These are phyloP conservation scores for Mycena crocata DNA, from an alignment of 768 basidiomycete species.

Conservation along the genomic window DNA sequence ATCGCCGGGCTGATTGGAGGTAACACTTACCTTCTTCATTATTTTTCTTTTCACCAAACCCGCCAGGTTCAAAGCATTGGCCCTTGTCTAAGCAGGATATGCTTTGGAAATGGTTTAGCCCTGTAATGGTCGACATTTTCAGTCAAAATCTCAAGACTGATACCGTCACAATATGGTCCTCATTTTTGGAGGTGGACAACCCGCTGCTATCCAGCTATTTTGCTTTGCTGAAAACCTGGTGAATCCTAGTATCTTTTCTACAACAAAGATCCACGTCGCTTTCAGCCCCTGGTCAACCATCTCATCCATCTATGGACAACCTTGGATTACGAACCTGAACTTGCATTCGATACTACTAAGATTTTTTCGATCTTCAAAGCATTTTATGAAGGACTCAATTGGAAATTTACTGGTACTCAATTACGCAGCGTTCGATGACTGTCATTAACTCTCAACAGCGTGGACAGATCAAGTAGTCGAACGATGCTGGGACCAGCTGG, in stretches of 20 bases:
- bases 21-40: slow-evolving; percentile 35
- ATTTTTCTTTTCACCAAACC: slow-evolving; percentile 26
- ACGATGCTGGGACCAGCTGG: slow-evolving; percentile 77
- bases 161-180: slow-evolving; percentile 82
- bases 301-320: slow-evolving; percentile 70
- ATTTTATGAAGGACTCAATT: slow-evolving; percentile 78
- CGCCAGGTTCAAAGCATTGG: slow-evolving; percentile 88
- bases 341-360: slow-evolving; percentile 85
- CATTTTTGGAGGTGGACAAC: slow-evolving; percentile 73
- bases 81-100: slow-evolving; percentile 70
- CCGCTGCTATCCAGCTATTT: not conserved
- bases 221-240: slow-evolving; percentile 3
- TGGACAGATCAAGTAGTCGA: slow-evolving; percentile 80
- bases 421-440: not conserved
- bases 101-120: slow-evolving; percentile 87
- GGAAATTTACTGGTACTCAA: slow-evolving; percentile 70
- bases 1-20: slow-evolving; percentile 79
- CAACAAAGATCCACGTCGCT: slow-evolving; percentile 84
- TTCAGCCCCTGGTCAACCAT: slow-evolving; percentile 83
- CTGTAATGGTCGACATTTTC: slow-evolving; percentile 74
- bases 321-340: slow-evolving; percentile 84
- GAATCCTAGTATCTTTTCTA: slow-evolving; percentile 76
- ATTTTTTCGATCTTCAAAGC: slow-evolving; percentile 74
- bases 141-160: slow-evolving; percentile 83
- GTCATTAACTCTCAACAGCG: slow-evolving; percentile 41